Conservation (phyloP, 345 rosid genomes). For the Populus simonii region DNA sequence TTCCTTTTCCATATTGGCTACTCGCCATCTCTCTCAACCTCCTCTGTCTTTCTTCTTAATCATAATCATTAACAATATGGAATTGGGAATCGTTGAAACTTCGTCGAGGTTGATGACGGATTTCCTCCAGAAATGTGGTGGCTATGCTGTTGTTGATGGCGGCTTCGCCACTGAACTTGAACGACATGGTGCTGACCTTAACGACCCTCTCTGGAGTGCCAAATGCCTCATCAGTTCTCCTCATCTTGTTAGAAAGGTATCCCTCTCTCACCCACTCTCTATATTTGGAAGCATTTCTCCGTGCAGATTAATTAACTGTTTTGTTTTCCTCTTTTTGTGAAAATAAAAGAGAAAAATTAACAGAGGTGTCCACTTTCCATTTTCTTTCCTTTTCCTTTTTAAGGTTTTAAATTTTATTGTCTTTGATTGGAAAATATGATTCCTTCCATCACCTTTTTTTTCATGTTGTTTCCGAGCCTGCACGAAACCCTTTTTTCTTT, state of each 20-base stretch:
- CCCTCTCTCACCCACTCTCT: slow-evolving; percentile 6
- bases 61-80: slow-evolving; percentile 25
- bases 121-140: slow-evolving; percentile 69
- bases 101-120: slow-evolving; percentile 40
- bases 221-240: slow-evolving; percentile 80
- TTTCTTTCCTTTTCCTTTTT: not conserved
- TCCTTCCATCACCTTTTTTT: not conserved
- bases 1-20: not conserved
- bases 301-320: not conserved
- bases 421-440: not conserved
- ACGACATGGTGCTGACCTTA: slow-evolving; percentile 82
- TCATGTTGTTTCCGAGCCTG: not conserved
- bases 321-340: not conserved
- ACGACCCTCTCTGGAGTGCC: slow-evolving; percentile 97
- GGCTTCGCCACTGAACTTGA: slow-evolving; percentile 93
- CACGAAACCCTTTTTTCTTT: no score
- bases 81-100: slow-evolving; percentile 25
- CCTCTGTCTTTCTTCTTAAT: not conserved
- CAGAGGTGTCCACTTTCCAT: not conserved
- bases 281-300: not conserved
- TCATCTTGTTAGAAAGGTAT: slow-evolving; percentile 75
- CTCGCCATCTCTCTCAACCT: not conserved
- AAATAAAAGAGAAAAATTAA: not conserved
- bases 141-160: slow-evolving; percentile 76
- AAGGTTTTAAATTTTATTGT: not conserved